Base-by-base conservation (phyloP, 2,329 filamentous ascomycete species). In the Ascochyta pisi region DNA sequence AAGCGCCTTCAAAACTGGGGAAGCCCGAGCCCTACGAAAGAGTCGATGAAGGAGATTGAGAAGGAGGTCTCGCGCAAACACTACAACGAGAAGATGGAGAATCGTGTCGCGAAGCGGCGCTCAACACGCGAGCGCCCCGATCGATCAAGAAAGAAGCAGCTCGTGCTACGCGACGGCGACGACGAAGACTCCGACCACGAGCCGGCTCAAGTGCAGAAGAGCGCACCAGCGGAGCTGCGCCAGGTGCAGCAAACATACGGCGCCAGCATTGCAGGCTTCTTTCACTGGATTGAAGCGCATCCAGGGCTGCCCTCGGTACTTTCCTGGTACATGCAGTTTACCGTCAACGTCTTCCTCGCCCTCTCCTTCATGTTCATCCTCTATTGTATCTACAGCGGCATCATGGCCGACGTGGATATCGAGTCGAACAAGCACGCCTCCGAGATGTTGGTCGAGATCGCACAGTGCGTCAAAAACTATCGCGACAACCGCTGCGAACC, bases 351-450 rank as follows among this genome's bases (percentile, higher is more conserved):
- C 42, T 82, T 85, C 57, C 78, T 90, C 15, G 81, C 87, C 4
- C 73, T 82, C 12, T 76, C 83, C 50, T 77, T 79, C 64, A 76
- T 86, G 37, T 94, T 89, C 74, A 80, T 91, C 39, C 81, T 91
- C 31, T 91, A 88, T 78, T 82, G 84, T 1, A 84, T 91, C 64
- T 85, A 90, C 62, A 79, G 82, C 13, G 89, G 90, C 8, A 86
- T 95, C 48, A 86, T 87, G 13, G 82, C 84, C 23, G 93, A 97
- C 72, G 88, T 96, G 31, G 81, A 87, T 58, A 85, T 89, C 48
- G 90, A 89, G 33, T 86, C 89, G 9, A 83, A 88, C 40, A 85
- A 86, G 50, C 88, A 87, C 12, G 86, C 87, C n/a, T 81, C 84
- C 2, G 84, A 86, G 13, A 85, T 95, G 22, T 77, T 93, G 58